Evolutionary conservation across 2,329 filamentous ascomycete species (phyloP), one percentile per base, ranked within the genome.

Genomic region (Fusarium secorum): DNA sequence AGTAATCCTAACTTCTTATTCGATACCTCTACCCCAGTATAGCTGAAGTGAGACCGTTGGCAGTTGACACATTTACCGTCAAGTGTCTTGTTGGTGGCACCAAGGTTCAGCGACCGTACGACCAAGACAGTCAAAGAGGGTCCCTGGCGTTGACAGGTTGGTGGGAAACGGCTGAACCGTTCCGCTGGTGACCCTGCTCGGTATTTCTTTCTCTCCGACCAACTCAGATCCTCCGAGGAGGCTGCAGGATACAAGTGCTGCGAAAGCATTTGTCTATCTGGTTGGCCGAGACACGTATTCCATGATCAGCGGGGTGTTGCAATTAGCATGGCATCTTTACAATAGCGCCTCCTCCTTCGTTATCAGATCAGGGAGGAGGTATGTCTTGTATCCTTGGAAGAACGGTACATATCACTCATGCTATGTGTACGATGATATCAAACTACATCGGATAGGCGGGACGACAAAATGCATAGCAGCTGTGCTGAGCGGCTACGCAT

Each of bases 21-120:
- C 20, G 35, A 52, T 59, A 28, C 20, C 30, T 38, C 24, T 46
- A 69, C 51, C 69, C 73, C 60, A 70, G 67, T 45, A 33, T 64
- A 73, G 73, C 73, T 75, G 71, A 66, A 60, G 45, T 62, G 51
- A 72, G 69, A 75, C 68, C 39, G 39, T 64, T 69, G 70, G 56
- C 67, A 52, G 48, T 52, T 52, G 33, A 26, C 33, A 39, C 22
- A 38, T 52, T 71, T 55, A 38, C 57, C 38, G 33, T 57, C 52
- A 63, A 46, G 39, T 28, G 51, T 45, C 59, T 42, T 49, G 39
- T 68, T 51, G 59, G 57, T 67, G 63, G 57, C 62, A 62, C 44
- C 38, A 66, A 63, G 46, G 49, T 60, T 65, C 26, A 46, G 32
- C 60, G 30, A 38, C 20, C 20, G 20, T n/a, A n/a, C 20, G 36